A percentile compares a stretch with the other conserved stretches of the same genome.
Conservation (phyloP, 2,329 filamentous ascomycete genomes). For the Aspergillus pseudotamarii region DNA sequence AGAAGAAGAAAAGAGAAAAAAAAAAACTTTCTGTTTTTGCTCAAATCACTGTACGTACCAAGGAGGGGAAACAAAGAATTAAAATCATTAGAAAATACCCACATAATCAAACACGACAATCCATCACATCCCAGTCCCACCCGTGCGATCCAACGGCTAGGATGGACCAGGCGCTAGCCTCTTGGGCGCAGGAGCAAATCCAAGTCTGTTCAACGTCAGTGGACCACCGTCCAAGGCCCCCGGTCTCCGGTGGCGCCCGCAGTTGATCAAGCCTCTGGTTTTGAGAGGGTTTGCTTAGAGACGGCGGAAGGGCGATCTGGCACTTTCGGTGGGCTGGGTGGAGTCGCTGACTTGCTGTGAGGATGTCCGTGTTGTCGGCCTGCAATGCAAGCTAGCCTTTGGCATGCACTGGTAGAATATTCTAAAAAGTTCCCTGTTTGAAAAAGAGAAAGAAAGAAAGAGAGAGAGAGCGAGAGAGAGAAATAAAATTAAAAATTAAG, state of each 20-base stretch:
- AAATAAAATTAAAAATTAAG: not conserved
- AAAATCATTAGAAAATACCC: slow-evolving; percentile 3
- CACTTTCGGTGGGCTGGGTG: slow-evolving; percentile 20
- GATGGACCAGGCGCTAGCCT: slow-evolving; percentile 22
- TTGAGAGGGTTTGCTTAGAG: slow-evolving; percentile 17
- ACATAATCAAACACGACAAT: slow-evolving; percentile 17
- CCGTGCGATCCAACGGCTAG: slow-evolving; percentile 26
- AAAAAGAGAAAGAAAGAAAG: not conserved
- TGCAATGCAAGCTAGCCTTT: slow-evolving; percentile 16
- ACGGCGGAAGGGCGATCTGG: slow-evolving; percentile 22
- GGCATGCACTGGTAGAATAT: slow-evolving; percentile 7
- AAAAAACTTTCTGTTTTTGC: not conserved
- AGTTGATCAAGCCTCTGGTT: slow-evolving; percentile 22
- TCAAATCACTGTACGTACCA: not conserved
- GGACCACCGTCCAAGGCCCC: slow-evolving; percentile 17
- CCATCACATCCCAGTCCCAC: slow-evolving; percentile 19
- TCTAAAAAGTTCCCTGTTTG: not conserved
- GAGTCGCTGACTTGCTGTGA: slow-evolving; percentile 11
- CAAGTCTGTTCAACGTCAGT: slow-evolving; percentile 23
- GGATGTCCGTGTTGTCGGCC: slow-evolving; percentile 1
- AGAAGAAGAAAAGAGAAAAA: not conserved
- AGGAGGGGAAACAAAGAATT: slow-evolving; percentile 8
- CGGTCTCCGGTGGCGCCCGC: slow-evolving; percentile 24
- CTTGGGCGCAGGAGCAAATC: slow-evolving; percentile 20
- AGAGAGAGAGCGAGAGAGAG: not conserved